phyloP scores from a whole-genome alignment of 192 early-diverging fungal species.

The Backusella liffmaniae region DNA sequence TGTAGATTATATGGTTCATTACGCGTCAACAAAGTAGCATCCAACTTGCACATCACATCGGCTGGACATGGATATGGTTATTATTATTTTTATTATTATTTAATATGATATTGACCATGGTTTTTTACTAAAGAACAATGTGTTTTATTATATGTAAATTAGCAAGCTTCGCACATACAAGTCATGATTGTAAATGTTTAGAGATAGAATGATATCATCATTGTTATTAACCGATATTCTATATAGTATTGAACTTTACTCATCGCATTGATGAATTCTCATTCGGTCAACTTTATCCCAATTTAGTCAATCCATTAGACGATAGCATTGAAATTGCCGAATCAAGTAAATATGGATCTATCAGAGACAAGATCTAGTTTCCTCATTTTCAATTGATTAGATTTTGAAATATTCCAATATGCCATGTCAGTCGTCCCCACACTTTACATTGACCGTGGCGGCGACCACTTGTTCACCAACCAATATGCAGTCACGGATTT shows the following conservation, averaged over 20 bases:
- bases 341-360: constrained; percentile 32
- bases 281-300: constrained; percentile 85
- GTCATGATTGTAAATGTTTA: constrained; percentile 56
- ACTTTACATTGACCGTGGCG: constrained; percentile 62
- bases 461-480: constrained; percentile 71
- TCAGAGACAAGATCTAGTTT: background rate
- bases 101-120: no score
- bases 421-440: constrained; percentile 83
- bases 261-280: constrained; percentile 91
- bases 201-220: background rate
- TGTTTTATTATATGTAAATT: background rate
- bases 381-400: constrained; percentile 27
- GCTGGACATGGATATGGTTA: constrained; percentile 81
- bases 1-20: constrained; percentile 78
- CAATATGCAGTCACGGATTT: constrained; percentile 94
- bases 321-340: constrained; percentile 66
- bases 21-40: constrained; percentile 76
- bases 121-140: no score
- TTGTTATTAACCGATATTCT: background rate
- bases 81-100: no score
- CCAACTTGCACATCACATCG: constrained; percentile 91
- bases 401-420: constrained; percentile 82
- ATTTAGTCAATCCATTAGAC: constrained; percentile 86
- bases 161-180: constrained; percentile 55
- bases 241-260: constrained; percentile 86